Evolutionary conservation across 108 stramenopile species (phyloP).

Genomic region (Aurantiochytrium sp.): DNA sequence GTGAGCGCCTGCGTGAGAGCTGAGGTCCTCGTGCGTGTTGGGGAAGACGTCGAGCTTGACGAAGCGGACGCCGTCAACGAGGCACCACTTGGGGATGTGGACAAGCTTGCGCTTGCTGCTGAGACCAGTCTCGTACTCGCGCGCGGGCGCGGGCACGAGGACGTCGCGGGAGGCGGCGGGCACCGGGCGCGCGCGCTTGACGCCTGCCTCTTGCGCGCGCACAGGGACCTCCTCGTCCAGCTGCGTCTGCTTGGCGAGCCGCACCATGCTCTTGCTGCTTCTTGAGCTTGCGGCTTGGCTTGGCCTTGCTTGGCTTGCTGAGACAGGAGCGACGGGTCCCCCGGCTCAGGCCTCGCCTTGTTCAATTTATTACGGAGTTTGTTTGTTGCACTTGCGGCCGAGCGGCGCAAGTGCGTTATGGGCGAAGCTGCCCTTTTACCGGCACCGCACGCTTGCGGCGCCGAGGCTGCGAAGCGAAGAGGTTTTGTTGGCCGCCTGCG

Average conservation of each 20-base stretch:
- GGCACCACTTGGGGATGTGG: not conserved
- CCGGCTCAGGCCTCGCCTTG: no score
- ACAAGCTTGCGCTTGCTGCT: not conserved
- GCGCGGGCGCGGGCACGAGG: not conserved
- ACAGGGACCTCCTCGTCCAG: not conserved
- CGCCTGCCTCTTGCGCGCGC: not conserved
- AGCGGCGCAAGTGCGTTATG: no score
- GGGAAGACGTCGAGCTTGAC: not conserved
- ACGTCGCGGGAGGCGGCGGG: not conserved
- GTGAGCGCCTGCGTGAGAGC: not conserved
- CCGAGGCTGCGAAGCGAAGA: no score
- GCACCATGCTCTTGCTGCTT: not conserved
- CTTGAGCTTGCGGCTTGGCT: not conserved
- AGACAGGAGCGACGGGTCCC: not conserved
- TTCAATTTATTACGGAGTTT: no score
- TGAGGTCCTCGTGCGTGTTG: conserved; percentile 7
- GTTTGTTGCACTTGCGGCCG: no score
- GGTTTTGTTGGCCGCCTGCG: no score
- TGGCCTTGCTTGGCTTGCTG: not conserved
- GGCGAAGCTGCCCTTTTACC: no score
- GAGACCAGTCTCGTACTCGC: not conserved
- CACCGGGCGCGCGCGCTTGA: not conserved
- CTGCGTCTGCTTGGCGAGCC: not conserved
- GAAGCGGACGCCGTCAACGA: not conserved
- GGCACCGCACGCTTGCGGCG: no score